A percentile compares a stretch with the other conserved stretches of the same genome.
These are phyloP conservation scores for Rhynchospora tenuis DNA, from an alignment of 176 grass and related monocot species.

Conservation along the genomic window DNA sequence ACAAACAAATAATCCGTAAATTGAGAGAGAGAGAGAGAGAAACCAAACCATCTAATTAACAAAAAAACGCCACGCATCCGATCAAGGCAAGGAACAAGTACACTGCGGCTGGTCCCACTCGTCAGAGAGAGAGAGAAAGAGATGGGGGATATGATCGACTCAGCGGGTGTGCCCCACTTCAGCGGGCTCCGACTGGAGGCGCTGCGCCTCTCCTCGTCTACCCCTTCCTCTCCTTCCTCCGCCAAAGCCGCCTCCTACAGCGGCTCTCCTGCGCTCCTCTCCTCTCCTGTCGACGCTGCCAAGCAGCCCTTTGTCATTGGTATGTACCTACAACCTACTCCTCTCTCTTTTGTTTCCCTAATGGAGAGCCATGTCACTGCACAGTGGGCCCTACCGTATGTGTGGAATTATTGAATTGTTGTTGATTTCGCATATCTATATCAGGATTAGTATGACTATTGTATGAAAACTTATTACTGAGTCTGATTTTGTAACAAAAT, in stretches of 20 bases:
- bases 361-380: neutral
- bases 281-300: conserved; percentile 3
- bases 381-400: neutral
- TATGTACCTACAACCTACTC: neutral
- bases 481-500: neutral
- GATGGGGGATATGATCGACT: conserved; percentile 77
- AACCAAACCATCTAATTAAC: neutral
- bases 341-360: neutral
- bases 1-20: neutral
- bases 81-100: neutral
- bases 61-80: neutral
- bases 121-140: conserved; percentile 36
- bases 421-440: neutral
- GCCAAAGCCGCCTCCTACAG: conserved; percentile 30
- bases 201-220: conserved; percentile 47
- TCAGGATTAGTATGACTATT: neutral
- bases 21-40: neutral
- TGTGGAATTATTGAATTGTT: neutral
- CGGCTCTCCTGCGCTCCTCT: neutral
- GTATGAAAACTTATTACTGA: neutral
- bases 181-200: conserved; percentile 78
- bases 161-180: conserved; percentile 81
- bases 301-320: conserved; percentile 91
- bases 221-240: conserved; percentile 64
- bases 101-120: neutral